Conservation (phyloP, 768 basidiomycete genomes). For the Hygrocybe coccinea region DNA sequence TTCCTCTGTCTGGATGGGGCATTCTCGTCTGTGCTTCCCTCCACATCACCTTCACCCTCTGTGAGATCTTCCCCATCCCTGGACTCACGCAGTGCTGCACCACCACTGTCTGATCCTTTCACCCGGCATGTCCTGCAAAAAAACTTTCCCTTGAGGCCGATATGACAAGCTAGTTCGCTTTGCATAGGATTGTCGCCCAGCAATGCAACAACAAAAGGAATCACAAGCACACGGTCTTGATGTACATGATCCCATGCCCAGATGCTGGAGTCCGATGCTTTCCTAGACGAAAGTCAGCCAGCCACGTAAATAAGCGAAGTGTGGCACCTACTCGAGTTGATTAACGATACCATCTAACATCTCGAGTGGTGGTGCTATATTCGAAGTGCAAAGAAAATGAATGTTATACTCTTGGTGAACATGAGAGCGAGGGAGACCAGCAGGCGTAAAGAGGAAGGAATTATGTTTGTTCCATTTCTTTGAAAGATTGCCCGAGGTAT, state of each 20-base stretch:
- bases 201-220: slow-evolving; percentile 29
- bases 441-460: slow-evolving; percentile 33
- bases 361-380: slow-evolving; percentile 38
- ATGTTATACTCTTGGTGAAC: slow-evolving; percentile 33
- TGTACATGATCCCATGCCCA: slow-evolving; percentile 34
- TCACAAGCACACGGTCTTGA: slow-evolving; percentile 27
- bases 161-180: slow-evolving; percentile 42
- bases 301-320: too few species aligned
- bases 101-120: slow-evolving; percentile 14
- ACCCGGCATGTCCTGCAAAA: slow-evolving; percentile 41
- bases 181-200: slow-evolving; percentile 47
- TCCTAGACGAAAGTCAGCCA: slow-evolving; percentile 11
- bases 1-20: slow-evolving; percentile 1
- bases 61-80: too few species aligned
- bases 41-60: background rate
- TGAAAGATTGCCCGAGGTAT: slow-evolving; percentile 41
- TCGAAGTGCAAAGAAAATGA: slow-evolving; percentile 41
- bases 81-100: too few species aligned
- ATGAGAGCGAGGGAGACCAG: slow-evolving; percentile 32
- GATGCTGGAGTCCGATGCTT: slow-evolving; percentile 27
- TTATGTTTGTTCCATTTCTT: slow-evolving; percentile 50
- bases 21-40: background rate
- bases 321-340: slow-evolving; percentile 28
- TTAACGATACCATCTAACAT: slow-evolving; percentile 39
- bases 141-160: slow-evolving; percentile 33